These are phyloP conservation scores for Annulohypoxylon truncatum DNA, from an alignment of 2,329 filamentous ascomycete genomes.

Conservation along the genomic window DNA sequence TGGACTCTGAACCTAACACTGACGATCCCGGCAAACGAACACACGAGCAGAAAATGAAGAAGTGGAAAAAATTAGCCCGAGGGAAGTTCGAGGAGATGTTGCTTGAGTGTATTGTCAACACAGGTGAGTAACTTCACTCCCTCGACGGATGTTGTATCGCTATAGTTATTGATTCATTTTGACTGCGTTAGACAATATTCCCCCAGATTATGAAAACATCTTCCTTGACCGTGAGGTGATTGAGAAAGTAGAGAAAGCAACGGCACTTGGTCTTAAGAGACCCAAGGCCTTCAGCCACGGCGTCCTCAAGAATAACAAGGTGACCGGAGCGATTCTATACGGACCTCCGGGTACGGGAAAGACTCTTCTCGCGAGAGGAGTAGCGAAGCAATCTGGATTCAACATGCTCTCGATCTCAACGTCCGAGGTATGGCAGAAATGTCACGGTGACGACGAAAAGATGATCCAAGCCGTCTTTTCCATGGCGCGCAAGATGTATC, in stretches of 20 bases:
- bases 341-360: slow-evolving; percentile 50
- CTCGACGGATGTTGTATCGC: no score
- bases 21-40: no score
- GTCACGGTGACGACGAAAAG: slow-evolving; percentile 46
- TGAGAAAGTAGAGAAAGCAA: neutral
- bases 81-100: no score
- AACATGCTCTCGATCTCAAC: slow-evolving; percentile 40
- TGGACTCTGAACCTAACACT: no score
- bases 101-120: no score
- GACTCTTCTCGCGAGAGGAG: slow-evolving; percentile 40
- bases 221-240: no score
- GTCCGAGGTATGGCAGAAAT: neutral
- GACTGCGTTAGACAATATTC: no score
- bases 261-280: neutral
- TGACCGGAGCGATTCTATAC: slow-evolving; percentile 43
- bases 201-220: no score
- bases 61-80: no score
- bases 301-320: neutral
- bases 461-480: slow-evolving; percentile 45
- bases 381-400: slow-evolving; percentile 37
- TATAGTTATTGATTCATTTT: no score
- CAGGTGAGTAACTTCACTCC: no score
- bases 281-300: neutral
- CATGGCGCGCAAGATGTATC: slow-evolving; percentile 42
- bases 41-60: no score